Conservation (phyloP, 2,329 filamentous ascomycete genomes). For the Trichoderma polysporum region DNA sequence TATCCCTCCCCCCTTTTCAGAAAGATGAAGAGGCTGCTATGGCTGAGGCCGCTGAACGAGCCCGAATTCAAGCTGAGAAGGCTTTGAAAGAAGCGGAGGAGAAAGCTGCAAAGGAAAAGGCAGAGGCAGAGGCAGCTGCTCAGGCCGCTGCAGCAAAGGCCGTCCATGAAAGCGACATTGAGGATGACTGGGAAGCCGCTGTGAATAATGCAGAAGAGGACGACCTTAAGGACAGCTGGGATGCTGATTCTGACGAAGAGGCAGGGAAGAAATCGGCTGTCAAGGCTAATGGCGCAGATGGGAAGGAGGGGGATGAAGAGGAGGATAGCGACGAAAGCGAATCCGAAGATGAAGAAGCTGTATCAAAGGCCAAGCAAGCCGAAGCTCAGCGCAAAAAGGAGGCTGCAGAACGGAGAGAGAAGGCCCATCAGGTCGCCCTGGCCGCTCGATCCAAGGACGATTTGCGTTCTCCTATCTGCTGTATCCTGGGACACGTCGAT, state of each 20-base stretch:
- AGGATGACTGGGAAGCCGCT: conserved; percentile 86
- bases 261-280: conserved; percentile 42
- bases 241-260: conserved; percentile 78
- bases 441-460: conserved; percentile 91
- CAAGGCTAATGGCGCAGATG: conserved; percentile 27
- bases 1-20: conserved; percentile 34
- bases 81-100: conserved; percentile 61
- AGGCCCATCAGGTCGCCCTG: conserved; percentile 86
- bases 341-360: conserved; percentile 74
- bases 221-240: conserved; percentile 92
- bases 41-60: conserved; percentile 75
- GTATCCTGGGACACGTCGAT: conserved; percentile 99
- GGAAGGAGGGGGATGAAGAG: conserved; percentile 28
- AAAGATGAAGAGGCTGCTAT: conserved; percentile 76
- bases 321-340: conserved; percentile 43
- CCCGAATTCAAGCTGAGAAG: conserved; percentile 65
- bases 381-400: conserved; percentile 81
- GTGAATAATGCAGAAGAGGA: conserved; percentile 66
- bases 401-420: conserved; percentile 82
- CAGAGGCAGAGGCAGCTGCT: conserved; percentile 56
- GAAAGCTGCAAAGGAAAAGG: conserved; percentile 58
- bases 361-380: conserved; percentile 69
- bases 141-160: conserved; percentile 55
- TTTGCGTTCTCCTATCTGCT: conserved; percentile 96
- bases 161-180: conserved; percentile 58